Base-by-base conservation (phyloP, 169 alveolate species). In the Eimeria zaria region DNA sequence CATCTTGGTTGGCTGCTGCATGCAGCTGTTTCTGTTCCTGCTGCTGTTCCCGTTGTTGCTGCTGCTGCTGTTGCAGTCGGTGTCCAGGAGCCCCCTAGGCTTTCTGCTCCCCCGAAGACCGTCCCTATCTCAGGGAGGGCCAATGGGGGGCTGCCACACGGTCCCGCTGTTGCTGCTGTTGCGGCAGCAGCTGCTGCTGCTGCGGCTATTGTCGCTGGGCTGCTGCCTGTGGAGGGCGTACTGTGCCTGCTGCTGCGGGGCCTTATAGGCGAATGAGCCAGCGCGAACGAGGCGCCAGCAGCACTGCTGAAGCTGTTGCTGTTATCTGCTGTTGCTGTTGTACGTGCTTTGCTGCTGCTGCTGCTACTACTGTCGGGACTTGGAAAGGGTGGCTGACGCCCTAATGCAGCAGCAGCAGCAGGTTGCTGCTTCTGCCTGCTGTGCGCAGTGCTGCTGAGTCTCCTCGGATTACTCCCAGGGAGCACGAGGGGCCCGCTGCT, bases 401-500 rank as follows among this genome's bases (percentile, higher is more conserved):
- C 81, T 39, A 36, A 39, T 33, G 81, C 14, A 71, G 89, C 92
- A 85, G 92, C 81, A 85, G 76, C 93, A 24, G 22, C 64, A 20
- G 27, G 55, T 24, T 60, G 80, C 36, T 62, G 93, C 64, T 41
- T 85, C 1, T 41, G 48, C 5, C 60, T 85, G 93, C 81, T 60
- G 78, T 39, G 60, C 9, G 33, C 11, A 8, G 39, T 8, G 91
- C 91, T 12, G 91, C 91, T 83, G 33, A 83, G 33, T 14, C 93
- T 55, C 93, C 93, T 85, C 60, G 93, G 93, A 7, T 85, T 60
- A 41, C 93, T 85, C 20, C 93, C 80, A 60, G 93, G 80, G 33
- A 41, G 93, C 64, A 85, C 80, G 33, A 39, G 69, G 11, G 93
- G 81, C 33, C 93, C 93, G 80, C 81, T 58, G 80, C 93, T 85